Base-by-base conservation (phyloP, 1,284 basidiomycete species). In the Chalciporus sp. region DNA sequence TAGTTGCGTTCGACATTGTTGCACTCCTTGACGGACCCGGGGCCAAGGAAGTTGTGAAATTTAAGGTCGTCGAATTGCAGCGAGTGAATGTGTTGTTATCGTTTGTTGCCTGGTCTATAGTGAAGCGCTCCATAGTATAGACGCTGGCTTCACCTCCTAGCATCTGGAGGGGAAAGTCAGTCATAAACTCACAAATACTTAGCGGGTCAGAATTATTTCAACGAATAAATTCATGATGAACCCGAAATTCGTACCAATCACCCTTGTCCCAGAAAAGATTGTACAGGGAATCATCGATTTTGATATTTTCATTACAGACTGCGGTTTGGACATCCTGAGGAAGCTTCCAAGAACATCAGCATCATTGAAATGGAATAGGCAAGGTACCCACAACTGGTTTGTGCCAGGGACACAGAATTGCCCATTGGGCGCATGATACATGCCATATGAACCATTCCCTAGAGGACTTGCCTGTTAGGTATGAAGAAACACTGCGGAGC, bases 41-140 rank as follows among this genome's bases (percentile, higher is more conserved):
- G n/a, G 17, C 33, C 26, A 20, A 16, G 9, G 49, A 50, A 10
- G 23, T 50, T 4, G 41, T 50, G 16, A 12, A 23, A 23, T 23
- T 31, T 31, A 31, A 53, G 6, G 43, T 52, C 17, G 49, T 60
- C 3, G 56, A 51, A 12, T 61, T 60, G 44, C 65, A 67, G 49
- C 64, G 58, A 41, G 64, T 69, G 53, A 66, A 69, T 2, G 63
- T 61, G 40, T 68, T 66, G 48, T 69, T 66, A 27, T 60, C 60
- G 6, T 51, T 51, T 19, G 56, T 49, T 16, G 52, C 57, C 43
- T 65, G 58, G 43, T 64, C 57, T 49, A 57, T 56, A 10, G 31
- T 52, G 11, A 61, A 44, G 9, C 56, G 58, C 35, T 66, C 58
- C 47, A 56, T 52, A 5, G 62, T 68, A 44, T 53, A 68, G 9